These are phyloP conservation scores for Circinella minor DNA, from an alignment of 371 early-diverging fungal species.

Conservation along the genomic window DNA sequence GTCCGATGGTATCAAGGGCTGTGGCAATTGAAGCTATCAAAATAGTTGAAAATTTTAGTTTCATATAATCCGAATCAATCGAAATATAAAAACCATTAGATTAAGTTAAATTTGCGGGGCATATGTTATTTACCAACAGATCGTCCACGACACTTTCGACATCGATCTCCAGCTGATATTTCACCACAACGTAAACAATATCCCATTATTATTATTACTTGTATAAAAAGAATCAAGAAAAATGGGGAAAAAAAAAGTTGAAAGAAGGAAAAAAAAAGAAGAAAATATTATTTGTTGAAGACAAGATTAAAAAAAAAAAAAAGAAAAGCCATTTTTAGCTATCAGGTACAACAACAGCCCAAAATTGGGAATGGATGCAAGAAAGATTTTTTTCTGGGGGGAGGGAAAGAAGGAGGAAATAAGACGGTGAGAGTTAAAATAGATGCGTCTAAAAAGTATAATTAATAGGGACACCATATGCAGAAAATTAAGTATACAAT, in stretches of 20 bases:
- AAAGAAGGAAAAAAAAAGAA: constrained; percentile 15
- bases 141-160: constrained; percentile 60
- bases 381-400: neutral
- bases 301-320: neutral
- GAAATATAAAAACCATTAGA: too few species aligned
- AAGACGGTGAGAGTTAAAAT: too few species aligned
- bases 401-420: neutral
- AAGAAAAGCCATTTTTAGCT: constrained; percentile 10
- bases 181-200: constrained; percentile 67
- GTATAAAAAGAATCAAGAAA: too few species aligned
- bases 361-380: constrained; percentile 16
- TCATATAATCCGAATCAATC: too few species aligned
- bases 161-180: constrained; percentile 52
- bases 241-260: neutral
- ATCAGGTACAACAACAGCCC: constrained; percentile 10
- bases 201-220: constrained; percentile 38
- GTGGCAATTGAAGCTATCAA: too few species aligned
- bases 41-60: too few species aligned
- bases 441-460: too few species aligned
- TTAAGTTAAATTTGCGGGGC: too few species aligned
- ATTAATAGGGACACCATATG: too few species aligned
- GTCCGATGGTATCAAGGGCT: too few species aligned
- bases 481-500: too few species aligned
- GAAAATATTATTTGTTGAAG: constrained; percentile 13
- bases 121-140: constrained; percentile 43